Evolutionary conservation across 768 basidiomycete genomes (phyloP).

Genomic region (Lentinula lateritia): DNA sequence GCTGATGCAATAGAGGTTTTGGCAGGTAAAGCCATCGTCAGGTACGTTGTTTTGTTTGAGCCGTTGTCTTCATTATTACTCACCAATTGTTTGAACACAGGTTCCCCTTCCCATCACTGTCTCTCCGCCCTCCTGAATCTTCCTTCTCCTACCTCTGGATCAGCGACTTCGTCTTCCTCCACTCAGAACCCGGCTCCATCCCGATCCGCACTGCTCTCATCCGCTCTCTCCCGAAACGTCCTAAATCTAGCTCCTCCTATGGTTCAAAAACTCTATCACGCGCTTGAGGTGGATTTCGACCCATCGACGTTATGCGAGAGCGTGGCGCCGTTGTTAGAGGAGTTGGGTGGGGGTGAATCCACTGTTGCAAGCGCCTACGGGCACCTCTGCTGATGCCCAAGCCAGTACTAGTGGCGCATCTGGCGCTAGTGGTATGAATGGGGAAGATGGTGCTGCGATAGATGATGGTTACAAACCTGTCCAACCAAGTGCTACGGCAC

Average conservation of each 20-base stretch:
- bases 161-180: not conserved
- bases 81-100: not conserved
- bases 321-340: conserved; percentile 72
- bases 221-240: conserved; percentile 83
- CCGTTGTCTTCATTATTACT: not conserved
- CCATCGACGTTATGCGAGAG: conserved; percentile 78
- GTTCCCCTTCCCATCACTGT: conserved; percentile 38
- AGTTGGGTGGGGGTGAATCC: conserved; percentile 27
- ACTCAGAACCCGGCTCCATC: conserved; percentile 54
- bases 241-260: conserved; percentile 71
- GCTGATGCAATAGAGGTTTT: no score
- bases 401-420: not conserved
- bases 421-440: no score
- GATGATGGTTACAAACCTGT: conserved; percentile 24
- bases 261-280: conserved; percentile 76
- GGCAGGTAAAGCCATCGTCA: conserved; percentile 88
- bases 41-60: not conserved
- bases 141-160: conserved; percentile 12
- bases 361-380: not conserved
- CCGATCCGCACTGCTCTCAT: conserved; percentile 76
- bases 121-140: conserved; percentile 85
- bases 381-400: conserved; percentile 14
- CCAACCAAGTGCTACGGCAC: conserved; percentile 67
- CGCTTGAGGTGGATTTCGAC: conserved; percentile 91
- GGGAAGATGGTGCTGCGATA: no score